A percentile compares a stretch with the other conserved stretches of the same genome.
These are phyloP conservation scores for Tuber brumale DNA, from an alignment of 495 filamentous ascomycete species.

Conservation along the genomic window DNA sequence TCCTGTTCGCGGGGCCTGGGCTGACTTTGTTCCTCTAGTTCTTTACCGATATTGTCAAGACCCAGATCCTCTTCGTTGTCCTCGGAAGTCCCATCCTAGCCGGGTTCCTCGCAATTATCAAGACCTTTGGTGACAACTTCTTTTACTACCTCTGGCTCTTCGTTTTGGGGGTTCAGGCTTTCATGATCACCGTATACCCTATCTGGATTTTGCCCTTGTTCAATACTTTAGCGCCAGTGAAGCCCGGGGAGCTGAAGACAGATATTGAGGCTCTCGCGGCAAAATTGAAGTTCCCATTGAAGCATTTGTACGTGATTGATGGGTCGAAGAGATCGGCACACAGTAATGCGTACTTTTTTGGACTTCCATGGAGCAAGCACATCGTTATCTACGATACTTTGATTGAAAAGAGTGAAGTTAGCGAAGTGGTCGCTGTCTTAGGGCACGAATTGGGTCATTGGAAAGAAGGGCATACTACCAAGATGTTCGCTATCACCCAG, in stretches of 20 bases:
- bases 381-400: constrained; percentile 98
- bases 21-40: constrained; percentile 46
- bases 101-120: constrained; percentile 82
- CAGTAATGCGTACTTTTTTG: constrained; percentile 98
- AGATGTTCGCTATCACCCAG: constrained; percentile 82
- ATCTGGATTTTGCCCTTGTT: constrained; percentile 90
- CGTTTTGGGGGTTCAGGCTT: constrained; percentile 75
- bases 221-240: constrained; percentile 92
- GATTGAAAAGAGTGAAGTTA: constrained; percentile 83
- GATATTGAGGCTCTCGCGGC: constrained; percentile 77
- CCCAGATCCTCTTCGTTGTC: constrained; percentile 69
- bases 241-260: constrained; percentile 79
- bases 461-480: constrained; percentile 89
- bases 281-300: constrained; percentile 81
- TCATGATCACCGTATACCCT: constrained; percentile 93
- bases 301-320: constrained; percentile 90
- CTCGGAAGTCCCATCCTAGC: constrained; percentile 80
- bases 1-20: too few species aligned
- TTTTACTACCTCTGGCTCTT: constrained; percentile 98
- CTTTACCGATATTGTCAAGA: constrained; percentile 86
- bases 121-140: constrained; percentile 84
- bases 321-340: constrained; percentile 95
- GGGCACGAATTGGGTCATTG: constrained; percentile 96
- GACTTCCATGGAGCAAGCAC: constrained; percentile 98
- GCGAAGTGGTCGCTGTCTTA: constrained; percentile 91